A percentile compares a stretch with the other conserved stretches of the same genome.
Evolutionary conservation across 106 monocot genomes (phyloP).

Genomic region (Phalaenopsis equestris): DNA sequence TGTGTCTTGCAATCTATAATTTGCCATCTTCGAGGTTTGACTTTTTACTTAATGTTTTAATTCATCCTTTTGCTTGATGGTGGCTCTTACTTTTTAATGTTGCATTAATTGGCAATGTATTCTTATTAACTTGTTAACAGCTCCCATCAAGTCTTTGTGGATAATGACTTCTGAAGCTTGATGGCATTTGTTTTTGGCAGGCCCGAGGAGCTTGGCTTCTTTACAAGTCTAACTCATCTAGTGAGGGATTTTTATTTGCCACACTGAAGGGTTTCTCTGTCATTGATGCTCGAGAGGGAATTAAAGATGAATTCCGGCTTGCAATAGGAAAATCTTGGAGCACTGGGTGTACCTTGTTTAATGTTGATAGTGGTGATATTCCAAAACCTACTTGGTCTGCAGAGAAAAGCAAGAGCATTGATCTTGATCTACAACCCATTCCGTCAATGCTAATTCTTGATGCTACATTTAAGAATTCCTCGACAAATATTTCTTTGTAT

Average conservation of each 20-base stretch:
- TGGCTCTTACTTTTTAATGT: background rate
- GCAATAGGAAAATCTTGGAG: slow-evolving; percentile 72
- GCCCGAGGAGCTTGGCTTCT: slow-evolving; percentile 85
- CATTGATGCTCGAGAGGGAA: slow-evolving; percentile 91
- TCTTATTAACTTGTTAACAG: background rate
- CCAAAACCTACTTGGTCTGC: slow-evolving; percentile 11
- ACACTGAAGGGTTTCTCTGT: slow-evolving; percentile 83
- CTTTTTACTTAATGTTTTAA: no score
- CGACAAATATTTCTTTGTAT: slow-evolving; percentile 56
- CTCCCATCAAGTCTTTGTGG: background rate
- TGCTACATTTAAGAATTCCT: slow-evolving; percentile 50
- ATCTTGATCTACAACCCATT: slow-evolving; percentile 29
- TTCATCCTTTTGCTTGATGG: no score
- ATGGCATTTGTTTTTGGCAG: slow-evolving; percentile 33
- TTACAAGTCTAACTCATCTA: slow-evolving; percentile 68
- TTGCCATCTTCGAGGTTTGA: no score
- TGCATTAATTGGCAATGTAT: background rate
- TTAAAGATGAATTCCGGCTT: slow-evolving; percentile 76
- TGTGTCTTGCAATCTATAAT: background rate
- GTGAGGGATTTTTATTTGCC: slow-evolving; percentile 75
- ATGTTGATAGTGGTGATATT: slow-evolving; percentile 17
- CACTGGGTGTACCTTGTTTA: slow-evolving; percentile 14
- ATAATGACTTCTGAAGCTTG: background rate
- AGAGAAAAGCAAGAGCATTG: slow-evolving; percentile 14
- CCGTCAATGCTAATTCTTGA: slow-evolving; percentile 93